Conservation (phyloP, 1,284 basidiomycete species). For the Malassezia psittaci region DNA sequence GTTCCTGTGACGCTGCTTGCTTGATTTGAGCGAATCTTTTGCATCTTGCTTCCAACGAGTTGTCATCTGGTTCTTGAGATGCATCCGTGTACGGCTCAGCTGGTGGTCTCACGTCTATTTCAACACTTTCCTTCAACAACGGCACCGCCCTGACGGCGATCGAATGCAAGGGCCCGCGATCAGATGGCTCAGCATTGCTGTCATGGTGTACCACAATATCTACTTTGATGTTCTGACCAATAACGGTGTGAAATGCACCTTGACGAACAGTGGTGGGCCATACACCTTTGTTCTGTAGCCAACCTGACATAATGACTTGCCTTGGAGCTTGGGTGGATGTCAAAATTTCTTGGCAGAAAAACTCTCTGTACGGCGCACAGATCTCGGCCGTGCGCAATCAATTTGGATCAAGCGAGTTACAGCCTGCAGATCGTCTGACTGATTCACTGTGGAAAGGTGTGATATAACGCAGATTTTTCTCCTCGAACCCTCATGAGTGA, state of each 20-base stretch:
- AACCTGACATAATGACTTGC: neutral
- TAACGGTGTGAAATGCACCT: neutral
- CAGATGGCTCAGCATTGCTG: neutral
- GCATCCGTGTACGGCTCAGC: slow-evolving; percentile 21
- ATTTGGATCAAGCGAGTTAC: neutral
- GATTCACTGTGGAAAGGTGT: neutral
- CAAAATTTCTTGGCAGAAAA: neutral
- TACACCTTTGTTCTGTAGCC: neutral
- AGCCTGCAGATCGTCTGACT: neutral
- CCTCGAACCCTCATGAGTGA: neutral
- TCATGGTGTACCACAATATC: neutral
- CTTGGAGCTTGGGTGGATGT: neutral
- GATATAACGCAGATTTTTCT: neutral
- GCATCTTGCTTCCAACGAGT: slow-evolving; percentile 24
- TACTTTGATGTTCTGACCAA: neutral
- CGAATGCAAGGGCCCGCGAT: neutral
- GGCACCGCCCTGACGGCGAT: no score
- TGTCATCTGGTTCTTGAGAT: slow-evolving; percentile 35
- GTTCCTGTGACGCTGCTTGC: neutral
- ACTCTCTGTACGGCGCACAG: neutral
- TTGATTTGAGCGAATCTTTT: slow-evolving; percentile 18
- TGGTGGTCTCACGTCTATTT: slow-evolving; percentile 19
- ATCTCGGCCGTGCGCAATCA: slow-evolving; percentile 1
- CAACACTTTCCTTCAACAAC: no score
- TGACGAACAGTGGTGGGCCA: neutral